Percentiles rank a stretch among this genome's conserved stretches.
phyloP scores from a whole-genome alignment of 495 filamentous ascomycete genomes.

The Penicillium nucicola region DNA sequence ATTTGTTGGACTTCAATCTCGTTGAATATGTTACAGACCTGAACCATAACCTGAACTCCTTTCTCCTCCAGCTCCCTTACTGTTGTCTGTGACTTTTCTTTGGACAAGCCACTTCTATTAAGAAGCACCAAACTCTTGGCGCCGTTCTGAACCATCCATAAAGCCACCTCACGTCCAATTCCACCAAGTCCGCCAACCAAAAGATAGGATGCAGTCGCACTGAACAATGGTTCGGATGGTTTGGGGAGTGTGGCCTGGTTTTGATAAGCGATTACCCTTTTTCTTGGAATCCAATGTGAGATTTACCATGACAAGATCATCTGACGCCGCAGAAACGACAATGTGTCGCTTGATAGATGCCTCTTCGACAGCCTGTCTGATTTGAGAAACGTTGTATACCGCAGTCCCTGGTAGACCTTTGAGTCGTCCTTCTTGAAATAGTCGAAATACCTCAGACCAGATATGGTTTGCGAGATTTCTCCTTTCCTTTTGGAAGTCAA shows the following conservation, averaged over 20 bases:
- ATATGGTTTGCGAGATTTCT: not conserved
- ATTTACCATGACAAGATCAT: constrained; percentile 9
- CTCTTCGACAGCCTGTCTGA: not conserved
- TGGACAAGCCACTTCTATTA: constrained; percentile 18
- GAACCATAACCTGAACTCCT: constrained; percentile 14
- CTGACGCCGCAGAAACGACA: not conserved
- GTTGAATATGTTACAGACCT: constrained; percentile 31
- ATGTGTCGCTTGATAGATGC: constrained; percentile 2
- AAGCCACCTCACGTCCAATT: constrained; percentile 16
- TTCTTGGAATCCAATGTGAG: no score
- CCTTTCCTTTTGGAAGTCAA: constrained; percentile 7
- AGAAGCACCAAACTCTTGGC: constrained; percentile 36
- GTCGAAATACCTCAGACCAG: constrained; percentile 3
- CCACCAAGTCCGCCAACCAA: constrained; percentile 23
- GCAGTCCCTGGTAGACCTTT: not conserved
- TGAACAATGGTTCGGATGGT: not conserved
- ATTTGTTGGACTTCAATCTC: constrained; percentile 18
- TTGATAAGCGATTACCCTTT: not conserved
- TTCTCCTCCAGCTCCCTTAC: constrained; percentile 13
- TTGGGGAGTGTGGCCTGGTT: constrained; percentile 1
- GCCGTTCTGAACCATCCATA: constrained; percentile 22
- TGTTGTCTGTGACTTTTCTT: constrained; percentile 12
- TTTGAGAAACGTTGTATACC: not conserved
- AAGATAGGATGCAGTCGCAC: constrained; percentile 11
- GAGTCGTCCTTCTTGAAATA: constrained; percentile 7